Evolutionary conservation across 306 rosid species (phyloP).

Genomic region (Prunus persica): Prunus_persica_NCBIv2 NC_034009.1:46751001-46751500

Average conservation of each 20-base stretch:
- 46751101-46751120: neutral
- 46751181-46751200: conserved; percentile 58
- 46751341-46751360: neutral
- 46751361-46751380: neutral
- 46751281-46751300: conserved; percentile 48
- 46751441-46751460: neutral
- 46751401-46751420: neutral
- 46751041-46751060: neutral
- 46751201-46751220: conserved; percentile 61
- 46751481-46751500: neutral
- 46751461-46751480: neutral
- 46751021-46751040: neutral
- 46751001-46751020: neutral
- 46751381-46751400: neutral
- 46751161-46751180: conserved; percentile 53
- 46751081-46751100: neutral
- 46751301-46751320: neutral
- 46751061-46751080: neutral
- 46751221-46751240: conserved; percentile 88
- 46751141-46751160: conserved; percentile 74
- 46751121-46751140: conserved; percentile 52
- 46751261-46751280: conserved; percentile 62
- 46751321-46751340: neutral
- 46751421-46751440: neutral
- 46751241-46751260: conserved; percentile 54